Percentiles rank a stretch among this genome's conserved stretches.
Conservation (phyloP, 768 basidiomycete genomes). For the Kwoniella sp. region DNA sequence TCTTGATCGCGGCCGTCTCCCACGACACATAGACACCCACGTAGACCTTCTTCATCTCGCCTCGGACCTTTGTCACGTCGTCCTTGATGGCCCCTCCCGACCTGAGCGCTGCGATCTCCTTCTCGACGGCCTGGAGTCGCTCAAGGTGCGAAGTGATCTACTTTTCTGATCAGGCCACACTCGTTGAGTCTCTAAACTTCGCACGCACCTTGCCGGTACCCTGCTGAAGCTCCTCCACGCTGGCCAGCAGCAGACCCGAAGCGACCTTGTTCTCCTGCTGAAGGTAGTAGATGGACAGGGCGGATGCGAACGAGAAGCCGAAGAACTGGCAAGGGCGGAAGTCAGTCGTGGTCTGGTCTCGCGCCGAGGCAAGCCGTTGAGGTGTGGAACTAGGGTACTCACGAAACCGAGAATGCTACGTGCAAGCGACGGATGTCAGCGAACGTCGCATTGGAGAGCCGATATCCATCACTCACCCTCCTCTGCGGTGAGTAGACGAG, state of each 20-base stretch:
- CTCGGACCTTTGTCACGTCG: slow-evolving; percentile 68
- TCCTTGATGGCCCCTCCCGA: slow-evolving; percentile 69
- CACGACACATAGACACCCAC: slow-evolving; percentile 27
- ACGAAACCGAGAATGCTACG: slow-evolving; percentile 39
- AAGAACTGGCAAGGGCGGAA: too few species aligned
- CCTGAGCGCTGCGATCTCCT: slow-evolving; percentile 72
- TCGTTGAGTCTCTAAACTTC: too few species aligned
- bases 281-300: slow-evolving; percentile 78
- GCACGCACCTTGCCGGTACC: slow-evolving; percentile 82
- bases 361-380: too few species aligned
- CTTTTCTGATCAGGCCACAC: background rate
- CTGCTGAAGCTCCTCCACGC: slow-evolving; percentile 76
- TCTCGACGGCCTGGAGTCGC: slow-evolving; percentile 70
- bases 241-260: slow-evolving; percentile 77
- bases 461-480: slow-evolving; percentile 28
- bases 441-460: background rate
- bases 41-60: slow-evolving; percentile 81
- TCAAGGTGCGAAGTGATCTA: slow-evolving; percentile 48
- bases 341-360: too few species aligned
- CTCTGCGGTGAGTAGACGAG: slow-evolving; percentile 16
- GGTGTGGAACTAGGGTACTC: slow-evolving; percentile 8
- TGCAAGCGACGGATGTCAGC: background rate
- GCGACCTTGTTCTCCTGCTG: slow-evolving; percentile 86
- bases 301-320: slow-evolving; percentile 84
- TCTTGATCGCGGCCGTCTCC: background rate